A percentile compares a stretch with the other conserved stretches of the same genome.
These are phyloP conservation scores for Starmerella floris DNA, from an alignment of 805 yeast species.

Conservation along the genomic window DNA sequence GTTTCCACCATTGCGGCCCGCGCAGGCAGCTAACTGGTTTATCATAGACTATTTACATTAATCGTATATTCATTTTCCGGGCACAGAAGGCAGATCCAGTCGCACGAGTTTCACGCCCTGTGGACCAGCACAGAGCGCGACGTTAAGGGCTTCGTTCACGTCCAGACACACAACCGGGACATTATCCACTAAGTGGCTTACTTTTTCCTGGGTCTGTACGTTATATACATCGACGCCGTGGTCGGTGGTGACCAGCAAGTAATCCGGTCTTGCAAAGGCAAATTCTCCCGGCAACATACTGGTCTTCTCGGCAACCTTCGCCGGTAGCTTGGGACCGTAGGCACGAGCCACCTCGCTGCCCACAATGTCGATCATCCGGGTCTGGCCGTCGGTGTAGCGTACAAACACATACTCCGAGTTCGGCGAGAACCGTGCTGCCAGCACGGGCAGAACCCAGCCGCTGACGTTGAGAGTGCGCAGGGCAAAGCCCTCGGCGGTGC, in stretches of 20 bases:
- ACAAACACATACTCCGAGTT: conserved; percentile 70
- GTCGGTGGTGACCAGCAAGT: conserved; percentile 4
- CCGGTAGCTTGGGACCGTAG: neutral
- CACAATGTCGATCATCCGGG: conserved; percentile 7
- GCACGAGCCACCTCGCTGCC: conserved; percentile 2
- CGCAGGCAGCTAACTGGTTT: no score
- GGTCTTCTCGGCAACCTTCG: neutral
- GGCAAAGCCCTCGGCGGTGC: conserved; percentile 31
- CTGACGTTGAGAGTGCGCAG: conserved; percentile 65
- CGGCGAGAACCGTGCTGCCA: conserved; percentile 58
- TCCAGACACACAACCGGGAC: conserved; percentile 4
- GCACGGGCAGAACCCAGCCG: conserved; percentile 46
- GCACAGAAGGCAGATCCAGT: neutral
- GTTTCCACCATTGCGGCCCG: no score
- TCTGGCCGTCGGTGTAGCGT: conserved; percentile 60
- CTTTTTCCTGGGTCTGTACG: conserved; percentile 3
- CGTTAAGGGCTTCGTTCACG: neutral
- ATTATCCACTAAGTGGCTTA: neutral
- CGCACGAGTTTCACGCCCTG: conserved; percentile 1
- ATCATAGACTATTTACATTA: no score
- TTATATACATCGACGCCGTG: conserved; percentile 11
- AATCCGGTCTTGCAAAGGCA: neutral
- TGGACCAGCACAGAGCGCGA: conserved; percentile 5
- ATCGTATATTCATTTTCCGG: no score
- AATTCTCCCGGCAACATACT: neutral